Percentiles rank a stretch among this genome's conserved stretches.
Evolutionary conservation across 306 rosid species (phyloP).

Genomic region (Citrullus amarus): DNA sequence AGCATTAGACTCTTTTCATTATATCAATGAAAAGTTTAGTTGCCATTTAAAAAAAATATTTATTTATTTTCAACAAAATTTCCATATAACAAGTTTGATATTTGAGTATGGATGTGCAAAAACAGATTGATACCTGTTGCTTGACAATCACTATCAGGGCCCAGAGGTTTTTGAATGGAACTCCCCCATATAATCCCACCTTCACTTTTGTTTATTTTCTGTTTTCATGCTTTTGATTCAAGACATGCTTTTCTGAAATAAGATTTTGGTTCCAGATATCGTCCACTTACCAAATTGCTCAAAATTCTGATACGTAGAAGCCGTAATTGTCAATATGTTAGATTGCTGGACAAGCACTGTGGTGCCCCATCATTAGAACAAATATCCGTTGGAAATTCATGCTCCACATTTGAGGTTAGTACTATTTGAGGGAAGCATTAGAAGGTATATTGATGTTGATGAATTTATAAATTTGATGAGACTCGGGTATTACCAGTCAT

Average conservation of each 20-base stretch:
- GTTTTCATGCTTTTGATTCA: conserved; percentile 17
- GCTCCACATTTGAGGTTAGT: conserved; percentile 37
- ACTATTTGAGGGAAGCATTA: background rate
- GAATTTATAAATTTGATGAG: background rate
- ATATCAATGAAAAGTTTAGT: no score
- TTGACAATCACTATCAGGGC: background rate
- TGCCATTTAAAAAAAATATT: no score
- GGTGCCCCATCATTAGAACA: conserved; percentile 23
- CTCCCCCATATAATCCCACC: background rate
- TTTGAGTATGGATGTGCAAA: background rate
- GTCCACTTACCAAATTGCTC: conserved; percentile 37
- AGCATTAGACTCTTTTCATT: no score
- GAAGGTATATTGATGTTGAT: conserved; percentile 11
- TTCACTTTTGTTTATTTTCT: background rate
- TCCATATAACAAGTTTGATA: background rate
- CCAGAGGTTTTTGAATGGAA: background rate
- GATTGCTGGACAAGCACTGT: conserved; percentile 73
- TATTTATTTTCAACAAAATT: background rate
- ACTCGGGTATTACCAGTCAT: background rate
- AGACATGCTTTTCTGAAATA: conserved; percentile 28
- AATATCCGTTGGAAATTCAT: conserved; percentile 12
- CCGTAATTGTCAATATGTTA: conserved; percentile 32
- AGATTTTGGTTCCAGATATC: conserved; percentile 42
- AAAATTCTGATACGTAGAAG: conserved; percentile 51
- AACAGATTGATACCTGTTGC: background rate